Base-by-base conservation (phyloP, 371 early-diverging fungal species). In the Coemansia sp. region DNA sequence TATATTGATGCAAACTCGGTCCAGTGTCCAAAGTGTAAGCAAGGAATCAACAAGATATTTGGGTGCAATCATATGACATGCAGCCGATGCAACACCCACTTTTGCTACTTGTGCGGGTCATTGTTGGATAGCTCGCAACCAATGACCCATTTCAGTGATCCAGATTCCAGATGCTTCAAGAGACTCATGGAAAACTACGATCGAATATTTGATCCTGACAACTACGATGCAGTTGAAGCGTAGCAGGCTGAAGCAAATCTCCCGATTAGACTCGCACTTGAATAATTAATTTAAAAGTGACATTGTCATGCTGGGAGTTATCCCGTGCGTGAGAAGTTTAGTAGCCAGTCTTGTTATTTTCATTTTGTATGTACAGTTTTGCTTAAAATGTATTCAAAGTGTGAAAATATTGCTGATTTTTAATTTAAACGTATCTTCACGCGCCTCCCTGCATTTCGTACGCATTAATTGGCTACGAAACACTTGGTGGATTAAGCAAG, bases 81-180 rank as follows among this genome's bases (percentile, higher is more conserved):
- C 54, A 54, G 28, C 26, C 54, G n/a, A 9, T 54, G 54, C 54
- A 16, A 16, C n/a, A 54, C 54, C 7, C 54, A 54, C 28, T 54
- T 54, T n/a, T 25, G 54, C 6, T 48, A 48, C 48, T 1, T 48
- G 21, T 48, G 48, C 48, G 48, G 48, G 20, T 48, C 20, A 20
- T 8, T 5, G 18, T 16, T 44, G 16, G 44, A 44, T n/a, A 14
- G n/a, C 16, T 16, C 44, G 5, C 16, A 44, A 14, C 44, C 44
- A 44, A 44, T 44, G 44, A 5, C 44, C 1, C 48, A 48, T 18
- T 48, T 48, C 18, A 48, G 16, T n/a, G 5, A 8, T 16, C 2
- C 8, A 48, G 16, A 48, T 2, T 48, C 48, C 8, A 16, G 21
- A 0, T 48, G 48, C 48, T n/a, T 3, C n/a, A 5, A 4, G 20